Base-by-base conservation (phyloP, 805 yeast species). In the Candida koratica region DNA sequence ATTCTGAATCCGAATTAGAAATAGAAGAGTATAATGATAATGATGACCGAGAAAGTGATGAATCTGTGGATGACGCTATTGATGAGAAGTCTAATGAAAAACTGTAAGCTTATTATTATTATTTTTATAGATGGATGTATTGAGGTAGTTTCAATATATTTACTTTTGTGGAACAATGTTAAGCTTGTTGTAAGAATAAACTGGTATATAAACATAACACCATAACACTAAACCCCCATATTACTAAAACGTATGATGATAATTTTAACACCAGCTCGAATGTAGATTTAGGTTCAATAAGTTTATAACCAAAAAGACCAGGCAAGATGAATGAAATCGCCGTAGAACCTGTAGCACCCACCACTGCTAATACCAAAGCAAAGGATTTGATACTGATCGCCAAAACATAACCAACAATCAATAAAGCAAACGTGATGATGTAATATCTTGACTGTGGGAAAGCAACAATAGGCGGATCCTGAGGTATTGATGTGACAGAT, bases 281-380 rank as follows among this genome's bases (percentile, higher is more conserved):
- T 16, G 20, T 41, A 17, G 51, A 52, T 11, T 52, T 48, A 2
- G 53, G 56, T 27, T 53, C 68, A 10, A 75, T 64, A 37, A 76
- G 55, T 52, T 77, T 73, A 53, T 63, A 83, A 0, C 90, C 90
- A 55, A 83, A 84, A 37, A 79, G 60, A 0, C 94, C 93, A 0
- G 94, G 94, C 25, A 84, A 64, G 9, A 82, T 81, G 54, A 83
- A 84, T 12, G 87, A 79, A 31, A 84, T 84, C 14, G 86, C 66
- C 0, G 89, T 84, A 4, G 89, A 84, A 0, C 94, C 94, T 0
- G 93, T 84, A 6, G 89, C 83, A 3, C 94, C 94, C 7, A 84
- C 88, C 34, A 84, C 60, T 0, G 90, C 77, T 34, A 84, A 57
- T 2, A 84, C 83, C 18, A 75, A 68, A 33, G 83, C 89, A 53